phyloP scores from a whole-genome alignment of 1,284 basidiomycete species.

The Apiotrichum domesticum region DNA sequence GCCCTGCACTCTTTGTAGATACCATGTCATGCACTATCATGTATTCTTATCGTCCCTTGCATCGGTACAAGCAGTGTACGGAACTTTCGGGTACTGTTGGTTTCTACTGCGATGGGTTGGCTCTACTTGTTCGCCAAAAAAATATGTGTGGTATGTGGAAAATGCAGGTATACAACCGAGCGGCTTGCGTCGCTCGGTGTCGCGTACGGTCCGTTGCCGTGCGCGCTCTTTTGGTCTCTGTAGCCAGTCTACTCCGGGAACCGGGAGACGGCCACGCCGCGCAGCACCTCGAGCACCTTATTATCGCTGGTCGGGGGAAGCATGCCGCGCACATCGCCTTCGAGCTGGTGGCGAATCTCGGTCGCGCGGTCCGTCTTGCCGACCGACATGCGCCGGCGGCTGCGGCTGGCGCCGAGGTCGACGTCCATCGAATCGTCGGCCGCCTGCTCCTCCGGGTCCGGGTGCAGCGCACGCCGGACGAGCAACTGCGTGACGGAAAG shows the following conservation, averaged over 20 bases:
- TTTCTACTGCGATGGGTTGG: no score
- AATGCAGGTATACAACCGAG: not conserved
- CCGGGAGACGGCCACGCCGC: slow-evolving; percentile 52
- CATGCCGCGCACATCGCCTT: slow-evolving; percentile 61
- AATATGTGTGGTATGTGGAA: not conserved
- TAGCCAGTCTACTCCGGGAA: slow-evolving; percentile 4
- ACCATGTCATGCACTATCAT: no score
- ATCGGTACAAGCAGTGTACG: no score
- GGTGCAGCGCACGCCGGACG: slow-evolving; percentile 51
- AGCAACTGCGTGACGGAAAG: slow-evolving; percentile 29
- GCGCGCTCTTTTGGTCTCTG: slow-evolving; percentile 1
- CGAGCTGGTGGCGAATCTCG: slow-evolving; percentile 58
- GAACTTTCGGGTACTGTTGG: no score
- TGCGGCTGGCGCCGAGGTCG: slow-evolving; percentile 6
- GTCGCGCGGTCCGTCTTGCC: not conserved
- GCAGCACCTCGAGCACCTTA: slow-evolving; percentile 47
- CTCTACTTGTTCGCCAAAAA: no score
- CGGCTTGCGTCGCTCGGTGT: no score
- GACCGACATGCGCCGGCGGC: not conserved
- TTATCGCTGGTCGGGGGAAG: slow-evolving; percentile 57
- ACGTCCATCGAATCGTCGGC: slow-evolving; percentile 17
- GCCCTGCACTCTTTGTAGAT: not conserved
- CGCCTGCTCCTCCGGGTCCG: slow-evolving; percentile 1
- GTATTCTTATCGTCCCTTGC: no score
- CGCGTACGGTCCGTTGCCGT: no score